Conservation (phyloP, 2,329 filamentous ascomycete genomes). For the Aspergillus sp. region DNA sequence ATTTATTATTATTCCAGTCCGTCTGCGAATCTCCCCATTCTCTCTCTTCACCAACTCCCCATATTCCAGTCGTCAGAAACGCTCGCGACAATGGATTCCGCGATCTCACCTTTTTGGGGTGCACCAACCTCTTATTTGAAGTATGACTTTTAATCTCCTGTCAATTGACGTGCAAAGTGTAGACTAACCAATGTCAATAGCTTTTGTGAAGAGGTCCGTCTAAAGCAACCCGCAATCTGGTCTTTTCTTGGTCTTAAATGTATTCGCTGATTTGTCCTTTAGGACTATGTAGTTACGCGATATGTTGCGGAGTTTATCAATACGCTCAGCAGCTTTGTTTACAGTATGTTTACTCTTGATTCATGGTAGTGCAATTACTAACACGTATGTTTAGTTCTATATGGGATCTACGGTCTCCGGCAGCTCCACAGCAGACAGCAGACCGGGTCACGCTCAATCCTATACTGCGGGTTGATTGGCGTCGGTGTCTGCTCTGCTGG, state of each 20-base stretch:
- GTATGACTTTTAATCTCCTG: conserved; percentile 16
- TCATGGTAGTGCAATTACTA: no score
- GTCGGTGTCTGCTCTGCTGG: conserved; percentile 32
- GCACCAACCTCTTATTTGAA: conserved; percentile 33
- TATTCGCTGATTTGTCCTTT: not conserved
- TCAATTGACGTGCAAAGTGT: not conserved
- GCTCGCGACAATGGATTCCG: not conserved
- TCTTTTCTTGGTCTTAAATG: not conserved
- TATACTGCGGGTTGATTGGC: conserved; percentile 43
- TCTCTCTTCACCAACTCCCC: not conserved
- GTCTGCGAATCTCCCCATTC: not conserved
- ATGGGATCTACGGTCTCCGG: conserved; percentile 43
- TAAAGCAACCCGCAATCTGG: not conserved
- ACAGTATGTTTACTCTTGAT: conserved; percentile 22
- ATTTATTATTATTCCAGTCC: not conserved
- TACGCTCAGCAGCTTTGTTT: conserved; percentile 46
- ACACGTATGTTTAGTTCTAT: conserved; percentile 31
- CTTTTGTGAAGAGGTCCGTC: conserved; percentile 33
- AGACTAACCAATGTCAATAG: conserved; percentile 15
- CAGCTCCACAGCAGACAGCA: conserved; percentile 24
- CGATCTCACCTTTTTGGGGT: conserved; percentile 27
- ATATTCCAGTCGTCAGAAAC: not conserved
- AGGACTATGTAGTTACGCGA: conserved; percentile 46
- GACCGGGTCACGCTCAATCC: conserved; percentile 32
- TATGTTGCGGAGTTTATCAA: conserved; percentile 51